Conservation (phyloP, 805 yeast species). For the Saccharomycopsis sp. region DNA sequence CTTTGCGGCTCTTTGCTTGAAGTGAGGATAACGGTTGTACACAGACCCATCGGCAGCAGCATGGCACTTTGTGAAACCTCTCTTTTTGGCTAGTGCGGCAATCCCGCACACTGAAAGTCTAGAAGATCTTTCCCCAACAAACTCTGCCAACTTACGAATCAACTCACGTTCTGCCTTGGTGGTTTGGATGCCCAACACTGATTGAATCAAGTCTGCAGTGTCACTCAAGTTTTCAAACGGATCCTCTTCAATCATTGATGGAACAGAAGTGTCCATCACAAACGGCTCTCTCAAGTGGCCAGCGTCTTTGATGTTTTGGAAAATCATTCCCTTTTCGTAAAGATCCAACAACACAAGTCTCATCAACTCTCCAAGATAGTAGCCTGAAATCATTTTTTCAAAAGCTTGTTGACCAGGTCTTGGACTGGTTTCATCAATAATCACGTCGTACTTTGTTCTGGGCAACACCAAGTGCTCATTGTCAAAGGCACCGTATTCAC, state of each 20-base stretch:
- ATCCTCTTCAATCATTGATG: slow-evolving; percentile 82
- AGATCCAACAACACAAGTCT: slow-evolving; percentile 74
- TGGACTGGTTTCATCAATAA: slow-evolving; percentile 78
- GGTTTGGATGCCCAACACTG: slow-evolving; percentile 51
- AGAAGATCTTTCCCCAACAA: slow-evolving; percentile 87
- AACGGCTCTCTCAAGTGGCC: slow-evolving; percentile 52
- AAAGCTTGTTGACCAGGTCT: slow-evolving; percentile 94
- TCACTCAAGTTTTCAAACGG: slow-evolving; percentile 76
- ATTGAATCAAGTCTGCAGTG: slow-evolving; percentile 56
- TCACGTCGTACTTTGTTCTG: slow-evolving; percentile 78
- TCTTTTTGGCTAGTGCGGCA: slow-evolving; percentile 87
- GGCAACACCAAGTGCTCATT: slow-evolving; percentile 80
- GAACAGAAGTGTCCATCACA: slow-evolving; percentile 82
- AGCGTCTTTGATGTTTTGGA: slow-evolving; percentile 59
- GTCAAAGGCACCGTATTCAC: slow-evolving; percentile 98
- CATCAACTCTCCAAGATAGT: slow-evolving; percentile 87
- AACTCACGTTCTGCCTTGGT: slow-evolving; percentile 72
- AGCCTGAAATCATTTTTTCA: slow-evolving; percentile 97
- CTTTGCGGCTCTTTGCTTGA: slow-evolving; percentile 79
- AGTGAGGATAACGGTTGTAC: slow-evolving; percentile 85
- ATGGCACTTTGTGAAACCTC: slow-evolving; percentile 58
- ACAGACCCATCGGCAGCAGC: slow-evolving; percentile 98
- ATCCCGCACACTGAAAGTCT: slow-evolving; percentile 90
- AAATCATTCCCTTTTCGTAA: slow-evolving; percentile 52
- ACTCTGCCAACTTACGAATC: slow-evolving; percentile 73